A percentile compares a stretch with the other conserved stretches of the same genome.
phyloP scores from a whole-genome alignment of 176 grass and related monocot species.

The Puya raimondii region DNA sequence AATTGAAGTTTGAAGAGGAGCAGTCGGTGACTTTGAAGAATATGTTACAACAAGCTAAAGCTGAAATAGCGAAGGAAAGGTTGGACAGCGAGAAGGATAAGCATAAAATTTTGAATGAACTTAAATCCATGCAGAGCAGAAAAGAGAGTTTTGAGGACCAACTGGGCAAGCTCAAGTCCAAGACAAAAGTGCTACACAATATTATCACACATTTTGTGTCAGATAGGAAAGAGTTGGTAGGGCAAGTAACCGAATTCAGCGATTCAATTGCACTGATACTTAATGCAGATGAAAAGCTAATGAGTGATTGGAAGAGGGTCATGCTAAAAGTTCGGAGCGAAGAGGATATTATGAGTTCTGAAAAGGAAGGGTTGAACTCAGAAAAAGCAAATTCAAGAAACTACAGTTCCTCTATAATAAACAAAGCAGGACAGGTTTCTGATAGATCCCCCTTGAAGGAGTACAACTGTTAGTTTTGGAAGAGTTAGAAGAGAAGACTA shows the following conservation, averaged over 20 bases:
- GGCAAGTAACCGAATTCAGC: conserved; percentile 29
- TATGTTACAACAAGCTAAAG: conserved; percentile 34
- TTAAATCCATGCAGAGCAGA: conserved; percentile 28
- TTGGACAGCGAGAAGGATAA: conserved; percentile 34
- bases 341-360: conserved; percentile 5
- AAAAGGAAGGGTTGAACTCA: conserved; percentile 11
- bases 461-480: conserved; percentile 43
- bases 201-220: neutral
- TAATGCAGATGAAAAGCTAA: conserved; percentile 30
- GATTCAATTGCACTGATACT: conserved; percentile 29
- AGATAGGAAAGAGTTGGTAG: conserved; percentile 39
- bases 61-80: conserved; percentile 28
- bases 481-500: conserved; percentile 10
- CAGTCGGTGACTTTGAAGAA: conserved; percentile 27
- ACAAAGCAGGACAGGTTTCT: conserved; percentile 27
- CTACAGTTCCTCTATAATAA: conserved; percentile 16
- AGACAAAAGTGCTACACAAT: conserved; percentile 21
- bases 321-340: conserved; percentile 31
- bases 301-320: conserved; percentile 34
- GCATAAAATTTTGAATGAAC: conserved; percentile 23
- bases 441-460: conserved; percentile 60
- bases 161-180: conserved; percentile 25
- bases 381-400: conserved; percentile 19
- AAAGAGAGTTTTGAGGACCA: conserved; percentile 35
- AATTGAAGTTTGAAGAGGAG: conserved; percentile 34